Evolutionary conservation across 169 alveolate species (phyloP), one percentile per base, ranked within the genome.

Genomic region (Plasmodium cynomolgi): DNA sequence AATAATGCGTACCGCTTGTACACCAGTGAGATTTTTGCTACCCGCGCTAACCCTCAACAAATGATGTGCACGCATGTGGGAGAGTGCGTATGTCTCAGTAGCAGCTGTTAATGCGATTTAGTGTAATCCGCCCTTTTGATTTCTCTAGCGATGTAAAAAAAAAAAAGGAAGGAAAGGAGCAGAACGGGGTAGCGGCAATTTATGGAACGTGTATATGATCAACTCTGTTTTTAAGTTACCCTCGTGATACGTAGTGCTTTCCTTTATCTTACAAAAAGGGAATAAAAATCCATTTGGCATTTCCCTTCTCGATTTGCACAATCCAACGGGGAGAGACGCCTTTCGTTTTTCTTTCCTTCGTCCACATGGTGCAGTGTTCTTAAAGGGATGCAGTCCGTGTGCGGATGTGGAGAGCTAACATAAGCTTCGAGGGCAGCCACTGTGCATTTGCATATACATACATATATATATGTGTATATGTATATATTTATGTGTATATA

Each of bases 371-470:
- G 5, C 11, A 5, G 11, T 44, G 11, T 11, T 11, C 58, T 7
- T 44, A 44, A 44, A 44, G 11, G 11, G 11, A 62, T 23, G 31
- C 77, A n/a, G 9, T 62, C 20, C 77, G 20, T n/a, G 77, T 8
- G 9, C 23, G 11, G 6, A 62, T 31, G 6, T 23, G 20, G 77
- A 44, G n/a, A 56, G 23, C 72, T 72, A 72, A 72, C 68, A 26
- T 54, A 31, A 50, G 33, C 17, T 4, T 54, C 34, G 33, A 41
- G 58, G 1, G 39, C 58, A 82, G 17, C 58, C 33, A 29, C 23
- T 56, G 71, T 33, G 62, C 34, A 56, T 82, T 50, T 82, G 34
- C 71, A 82, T 82, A 54, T 58, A 82, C n/a, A n/a, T n/a, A n/a
- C n/a, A n/a, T n/a, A n/a, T n/a, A n/a, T n/a, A n/a, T n/a, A n/a